Evolutionary conservation across 345 rosid species (phyloP), one percentile per base, ranked within the genome.

Genomic region (Mercurialis annua): DNA sequence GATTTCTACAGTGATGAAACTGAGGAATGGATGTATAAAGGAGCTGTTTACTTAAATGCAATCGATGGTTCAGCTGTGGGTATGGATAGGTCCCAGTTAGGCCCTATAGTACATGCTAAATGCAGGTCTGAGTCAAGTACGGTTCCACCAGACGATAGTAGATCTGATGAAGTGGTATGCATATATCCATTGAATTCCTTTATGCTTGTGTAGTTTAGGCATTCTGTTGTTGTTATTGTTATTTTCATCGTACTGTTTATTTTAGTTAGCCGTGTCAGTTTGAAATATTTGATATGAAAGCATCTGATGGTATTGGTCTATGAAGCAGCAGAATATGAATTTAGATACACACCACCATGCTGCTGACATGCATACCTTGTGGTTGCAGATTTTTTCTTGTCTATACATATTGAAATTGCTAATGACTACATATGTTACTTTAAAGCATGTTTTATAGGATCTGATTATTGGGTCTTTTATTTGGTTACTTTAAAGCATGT

Each of bases 11-110:
- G 98, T 59, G 99, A 95, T 54, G 98, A 95, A 76, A 87, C 87
- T 1, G 99, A 95, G 79, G 96, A 88, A 74, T 95, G 99, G 99
- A 95, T 95, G 98, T 95, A 95, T 71, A 95, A 76, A 78, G 99
- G 97, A 34, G 92, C 98, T 38, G 97, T 92, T 51, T 95, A 95
- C 88, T 80, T 88, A 90, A 92, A 95, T 85, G 87, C 86, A 33
- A 84, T 85, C n/a, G 76, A 70, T 50, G 96, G 86, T 68, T 76
- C 79, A 27, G 74, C 69, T 64, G 68, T 64, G 60, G 87, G 88
- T 71, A 59, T 86, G 84, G 97, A 88, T 80, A 84, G 90, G 66
- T 88, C 92, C 68, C 86, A 77, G 56, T 77, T 92, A 82, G 98
- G 99, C 71, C 97, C 96, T 15, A 95, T 95, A 73, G 99, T 95